These are phyloP conservation scores for Linaria vulgaris DNA, from an alignment of 257 asterid species.

Conservation along the genomic window DNA sequence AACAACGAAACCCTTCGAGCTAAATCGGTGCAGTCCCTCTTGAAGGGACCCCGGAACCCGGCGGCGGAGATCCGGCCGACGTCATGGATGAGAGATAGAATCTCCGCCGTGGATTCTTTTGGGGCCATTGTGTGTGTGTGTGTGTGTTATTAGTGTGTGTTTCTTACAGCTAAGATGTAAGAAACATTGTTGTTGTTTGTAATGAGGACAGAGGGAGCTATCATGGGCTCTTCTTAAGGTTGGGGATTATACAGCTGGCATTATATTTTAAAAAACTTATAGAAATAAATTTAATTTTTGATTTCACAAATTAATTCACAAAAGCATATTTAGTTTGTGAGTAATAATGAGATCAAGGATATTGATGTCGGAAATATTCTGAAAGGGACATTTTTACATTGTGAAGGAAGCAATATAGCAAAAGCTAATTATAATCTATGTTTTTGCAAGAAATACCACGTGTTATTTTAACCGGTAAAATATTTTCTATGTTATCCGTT, in stretches of 20 bases:
- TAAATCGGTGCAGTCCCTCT: constrained; percentile 83
- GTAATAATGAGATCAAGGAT: too few relatives aligned
- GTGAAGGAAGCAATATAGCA: too few relatives aligned
- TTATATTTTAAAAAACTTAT: not conserved
- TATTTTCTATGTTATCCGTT: too few relatives aligned
- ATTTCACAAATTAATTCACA: too few relatives aligned
- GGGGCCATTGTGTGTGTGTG: constrained; percentile 13
- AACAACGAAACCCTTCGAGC: constrained; percentile 73
- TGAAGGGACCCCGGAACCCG: constrained; percentile 73
- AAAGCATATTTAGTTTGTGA: too few relatives aligned
- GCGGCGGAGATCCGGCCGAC: constrained; percentile 56
- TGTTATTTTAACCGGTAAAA: too few relatives aligned
- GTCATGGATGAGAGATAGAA: constrained; percentile 62
- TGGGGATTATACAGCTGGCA: constrained; percentile 34
- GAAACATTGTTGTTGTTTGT: constrained; percentile 21
- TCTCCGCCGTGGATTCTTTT: constrained; percentile 43
- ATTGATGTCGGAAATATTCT: too few relatives aligned
- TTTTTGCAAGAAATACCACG: too few relatives aligned
- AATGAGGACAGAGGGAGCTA: constrained; percentile 24
- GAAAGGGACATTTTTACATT: too few relatives aligned
- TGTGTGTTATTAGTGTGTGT: constrained; percentile 12
- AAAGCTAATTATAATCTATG: too few relatives aligned
- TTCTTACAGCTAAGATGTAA: constrained; percentile 25
- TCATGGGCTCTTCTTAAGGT: constrained; percentile 12
- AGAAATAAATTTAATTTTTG: not conserved